A percentile compares a stretch with the other conserved stretches of the same genome.
Conservation (phyloP, 352 stramenopile species). For the Globisporangium yorkense region DNA sequence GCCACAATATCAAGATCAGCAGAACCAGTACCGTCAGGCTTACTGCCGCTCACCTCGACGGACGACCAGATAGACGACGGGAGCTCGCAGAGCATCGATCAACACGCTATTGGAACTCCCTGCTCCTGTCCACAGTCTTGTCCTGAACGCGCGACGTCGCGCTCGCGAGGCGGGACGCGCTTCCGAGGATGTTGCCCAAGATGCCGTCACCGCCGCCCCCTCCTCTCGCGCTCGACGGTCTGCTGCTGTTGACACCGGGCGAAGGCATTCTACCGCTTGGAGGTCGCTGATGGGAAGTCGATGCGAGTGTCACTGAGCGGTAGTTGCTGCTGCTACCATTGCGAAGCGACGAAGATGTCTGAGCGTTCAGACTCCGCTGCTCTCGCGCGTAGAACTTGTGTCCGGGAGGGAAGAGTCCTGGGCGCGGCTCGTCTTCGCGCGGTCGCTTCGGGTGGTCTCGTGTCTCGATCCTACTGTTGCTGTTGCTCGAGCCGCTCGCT, state of each 20-base stretch:
- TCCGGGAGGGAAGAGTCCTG: neutral
- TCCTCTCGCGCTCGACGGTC: neutral
- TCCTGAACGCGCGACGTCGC: constrained; percentile 62
- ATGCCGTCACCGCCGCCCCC: constrained; percentile 21
- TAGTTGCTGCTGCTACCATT: constrained; percentile 1
- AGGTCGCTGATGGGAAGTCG: constrained; percentile 5
- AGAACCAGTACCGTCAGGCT: neutral
- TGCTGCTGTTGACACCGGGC: constrained; percentile 10
- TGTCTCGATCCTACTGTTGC: neutral
- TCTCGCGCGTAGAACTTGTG: constrained; percentile 4
- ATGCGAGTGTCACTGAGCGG: constrained; percentile 4
- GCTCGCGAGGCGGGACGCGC: constrained; percentile 49
- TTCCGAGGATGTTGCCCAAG: constrained; percentile 61
- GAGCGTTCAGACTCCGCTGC: constrained; percentile 1
- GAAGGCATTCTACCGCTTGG: constrained; percentile 4
- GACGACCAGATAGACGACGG: neutral
- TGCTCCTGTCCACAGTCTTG: constrained; percentile 32
- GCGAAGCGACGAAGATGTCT: neutral
- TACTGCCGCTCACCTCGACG: neutral
- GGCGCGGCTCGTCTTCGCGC: constrained; percentile 1
- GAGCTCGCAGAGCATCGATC: neutral
- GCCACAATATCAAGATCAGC: neutral
- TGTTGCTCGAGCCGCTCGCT: neutral
- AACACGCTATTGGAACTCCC: constrained; percentile 23
- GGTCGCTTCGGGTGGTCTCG: constrained; percentile 9